Conservation (phyloP, 2,329 filamentous ascomycete genomes). For the Apiospora sp. region DNA sequence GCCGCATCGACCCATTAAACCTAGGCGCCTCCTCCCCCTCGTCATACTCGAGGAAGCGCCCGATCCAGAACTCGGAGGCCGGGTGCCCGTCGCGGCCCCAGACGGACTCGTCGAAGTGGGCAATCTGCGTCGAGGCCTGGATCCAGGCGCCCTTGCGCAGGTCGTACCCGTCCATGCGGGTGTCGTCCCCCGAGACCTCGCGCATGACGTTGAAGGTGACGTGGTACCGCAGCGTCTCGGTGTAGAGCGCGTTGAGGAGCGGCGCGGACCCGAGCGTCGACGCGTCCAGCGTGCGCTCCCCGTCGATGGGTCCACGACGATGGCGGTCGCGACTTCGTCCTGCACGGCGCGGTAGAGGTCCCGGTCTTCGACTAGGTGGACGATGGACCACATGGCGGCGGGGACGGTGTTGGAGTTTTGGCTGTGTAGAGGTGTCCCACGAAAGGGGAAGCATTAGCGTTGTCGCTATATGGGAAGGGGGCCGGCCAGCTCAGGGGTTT, state of each 20-base stretch:
- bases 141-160: conserved; percentile 34
- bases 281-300: conserved; percentile 31
- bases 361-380: conserved; percentile 39
- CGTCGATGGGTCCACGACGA: conserved; percentile 27
- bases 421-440: conserved; percentile 7
- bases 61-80: conserved; percentile 37
- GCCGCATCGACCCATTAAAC: conserved; percentile 1
- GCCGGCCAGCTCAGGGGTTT: neutral
- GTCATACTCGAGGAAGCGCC: conserved; percentile 22
- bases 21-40: neutral
- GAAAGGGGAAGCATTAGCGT: neutral
- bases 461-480: too few relatives aligned
- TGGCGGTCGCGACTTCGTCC: conserved; percentile 32
- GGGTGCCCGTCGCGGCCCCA: conserved; percentile 34
- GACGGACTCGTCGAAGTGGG: conserved; percentile 33
- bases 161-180: conserved; percentile 30
- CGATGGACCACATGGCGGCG: conserved; percentile 39
- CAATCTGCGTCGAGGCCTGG: conserved; percentile 36
- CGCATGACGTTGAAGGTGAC: conserved; percentile 38
- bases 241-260: conserved; percentile 39
- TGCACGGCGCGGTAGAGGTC: conserved; percentile 33
- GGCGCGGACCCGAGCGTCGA: conserved; percentile 35
- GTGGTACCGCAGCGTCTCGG: conserved; percentile 39
- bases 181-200: conserved; percentile 30
- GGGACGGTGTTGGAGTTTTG: conserved; percentile 42